Evolutionary conservation across 2,329 filamentous ascomycete species (phyloP).

Genomic region (Cytospora chrysosperma): DNA sequence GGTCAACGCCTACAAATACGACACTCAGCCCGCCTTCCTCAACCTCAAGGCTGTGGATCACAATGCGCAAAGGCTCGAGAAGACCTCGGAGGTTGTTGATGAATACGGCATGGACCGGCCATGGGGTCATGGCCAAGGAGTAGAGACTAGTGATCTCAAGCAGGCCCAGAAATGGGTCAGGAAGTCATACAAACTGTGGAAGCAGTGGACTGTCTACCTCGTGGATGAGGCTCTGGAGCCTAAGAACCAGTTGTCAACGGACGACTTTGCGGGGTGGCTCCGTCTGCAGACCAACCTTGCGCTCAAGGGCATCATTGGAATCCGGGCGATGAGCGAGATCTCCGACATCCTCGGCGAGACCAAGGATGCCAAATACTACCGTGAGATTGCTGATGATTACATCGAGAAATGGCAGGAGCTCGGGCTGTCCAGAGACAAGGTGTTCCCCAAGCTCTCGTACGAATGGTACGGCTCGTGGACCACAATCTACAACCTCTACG

Average conservation of each 20-base stretch:
- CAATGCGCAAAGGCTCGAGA: constrained; percentile 16
- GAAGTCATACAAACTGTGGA: constrained; percentile 67
- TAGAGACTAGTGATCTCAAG: constrained; percentile 43
- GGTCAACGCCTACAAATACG: constrained; percentile 70
- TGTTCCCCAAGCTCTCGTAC: constrained; percentile 75
- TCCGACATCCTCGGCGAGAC: constrained; percentile 57
- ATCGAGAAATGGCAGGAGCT: constrained; percentile 70
- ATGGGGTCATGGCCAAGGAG: constrained; percentile 48
- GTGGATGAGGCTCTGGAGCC: constrained; percentile 69
- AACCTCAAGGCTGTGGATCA: constrained; percentile 25
- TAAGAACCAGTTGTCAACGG: constrained; percentile 71
- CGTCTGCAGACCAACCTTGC: constrained; percentile 74
- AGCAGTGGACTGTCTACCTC: constrained; percentile 73
- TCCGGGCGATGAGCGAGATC: constrained; percentile 73
- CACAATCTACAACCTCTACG: constrained; percentile 76
- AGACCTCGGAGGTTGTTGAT: constrained; percentile 24
- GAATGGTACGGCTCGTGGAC: constrained; percentile 83
- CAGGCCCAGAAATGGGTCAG: constrained; percentile 41
- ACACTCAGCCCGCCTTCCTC: constrained; percentile 53
- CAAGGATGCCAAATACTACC: constrained; percentile 60
- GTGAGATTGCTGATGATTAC: constrained; percentile 62
- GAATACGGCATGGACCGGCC: constrained; percentile 37
- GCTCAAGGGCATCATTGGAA: constrained; percentile 74
- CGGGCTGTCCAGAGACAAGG: constrained; percentile 67
- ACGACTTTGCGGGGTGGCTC: constrained; percentile 76